Evolutionary conservation across 2,329 filamentous ascomycete genomes (phyloP).

Genomic region (Ilyonectria robusta): DNA sequence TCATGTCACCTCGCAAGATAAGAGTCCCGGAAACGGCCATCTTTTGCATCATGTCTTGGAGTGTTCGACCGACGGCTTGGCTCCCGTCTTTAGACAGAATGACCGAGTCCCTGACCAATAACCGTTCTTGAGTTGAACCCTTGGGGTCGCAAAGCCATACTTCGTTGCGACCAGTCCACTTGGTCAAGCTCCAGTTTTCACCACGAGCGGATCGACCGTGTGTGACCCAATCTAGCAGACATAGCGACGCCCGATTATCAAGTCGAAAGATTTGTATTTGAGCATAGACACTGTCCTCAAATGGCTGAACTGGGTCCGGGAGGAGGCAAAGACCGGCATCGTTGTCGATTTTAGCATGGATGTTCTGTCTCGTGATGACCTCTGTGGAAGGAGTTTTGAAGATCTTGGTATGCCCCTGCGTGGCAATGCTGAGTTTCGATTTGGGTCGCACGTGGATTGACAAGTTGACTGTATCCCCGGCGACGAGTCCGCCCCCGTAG

Average conservation of each 20-base stretch:
- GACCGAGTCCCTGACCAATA: slow-evolving; percentile 89
- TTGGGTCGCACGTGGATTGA: slow-evolving; percentile 73
- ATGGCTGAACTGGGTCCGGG: slow-evolving; percentile 95
- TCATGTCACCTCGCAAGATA: slow-evolving; percentile 81
- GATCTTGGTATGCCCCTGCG: slow-evolving; percentile 92
- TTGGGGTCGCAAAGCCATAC: slow-evolving; percentile 71
- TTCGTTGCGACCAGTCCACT: slow-evolving; percentile 90
- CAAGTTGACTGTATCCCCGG: slow-evolving; percentile 86
- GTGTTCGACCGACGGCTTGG: slow-evolving; percentile 55
- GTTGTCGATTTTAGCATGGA: slow-evolving; percentile 65
- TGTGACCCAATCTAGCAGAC: slow-evolving; percentile 94
- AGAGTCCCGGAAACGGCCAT: slow-evolving; percentile 87
- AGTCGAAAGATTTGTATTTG: slow-evolving; percentile 85
- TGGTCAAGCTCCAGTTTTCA: slow-evolving; percentile 87
- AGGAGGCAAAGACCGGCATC: slow-evolving; percentile 75
- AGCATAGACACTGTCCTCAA: slow-evolving; percentile 85
- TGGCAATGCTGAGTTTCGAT: slow-evolving; percentile 78
- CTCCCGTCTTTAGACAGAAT: slow-evolving; percentile 74
- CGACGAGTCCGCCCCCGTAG: slow-evolving; percentile 94
- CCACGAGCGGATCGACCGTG: slow-evolving; percentile 88
- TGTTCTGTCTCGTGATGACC: slow-evolving; percentile 70
- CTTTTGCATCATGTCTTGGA: slow-evolving; percentile 78
- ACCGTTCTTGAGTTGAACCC: slow-evolving; percentile 60
- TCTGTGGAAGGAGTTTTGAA: slow-evolving; percentile 81
- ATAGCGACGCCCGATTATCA: slow-evolving; percentile 73